Base-by-base conservation (phyloP, 352 stramenopile genomes). In the Paralagenidium karlingii region DNA sequence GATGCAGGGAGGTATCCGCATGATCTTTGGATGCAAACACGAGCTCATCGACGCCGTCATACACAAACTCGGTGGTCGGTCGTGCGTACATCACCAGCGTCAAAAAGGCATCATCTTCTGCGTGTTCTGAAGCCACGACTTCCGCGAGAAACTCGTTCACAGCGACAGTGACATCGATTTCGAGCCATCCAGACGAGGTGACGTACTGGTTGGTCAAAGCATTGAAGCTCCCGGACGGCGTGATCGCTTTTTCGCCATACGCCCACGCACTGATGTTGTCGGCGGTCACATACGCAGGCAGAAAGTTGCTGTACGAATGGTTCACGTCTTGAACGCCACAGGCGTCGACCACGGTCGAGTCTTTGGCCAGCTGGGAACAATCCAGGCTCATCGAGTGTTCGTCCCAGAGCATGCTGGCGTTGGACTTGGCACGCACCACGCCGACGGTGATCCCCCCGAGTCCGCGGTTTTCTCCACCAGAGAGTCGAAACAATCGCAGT, bases 91-190 rank as follows among this genome's bases (percentile, higher is more conserved):
- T 26, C 4, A 80, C 24, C 30, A 86, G 57, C 15, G 68, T 78
- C 15, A 86, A 55, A 12, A 44, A 38, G 5, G 34, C 8, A n/a
- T 48, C 27, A n/a, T 51, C 21, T 1, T 25, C 31, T 1, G n/a
- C n/a, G n/a, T n/a, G n/a, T n/a, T n/a, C n/a, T n/a, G n/a, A n/a
- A n/a, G n/a, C n/a, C n/a, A n/a, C n/a, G n/a, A 65, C 55, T 24
- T 51, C 33, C 2, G 63, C 47, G 20, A 79, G 41, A 20, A 77
- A 65, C 10, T 46, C 41, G 46, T 86, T 86, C 4, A 77, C 15
- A 6, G 67, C 59, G n/a, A 54, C 36, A 8, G 71, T 86, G 18
- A 86, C 60, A 31, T 86, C 71, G 31, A 86, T 65, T 20, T 80
- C 62, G 19, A 86, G 22, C 71, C 71, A 83, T 0, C 64, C 64